phyloP scores from a whole-genome alignment of 306 rosid genomes.

The Quillaja saponaria region DNA sequence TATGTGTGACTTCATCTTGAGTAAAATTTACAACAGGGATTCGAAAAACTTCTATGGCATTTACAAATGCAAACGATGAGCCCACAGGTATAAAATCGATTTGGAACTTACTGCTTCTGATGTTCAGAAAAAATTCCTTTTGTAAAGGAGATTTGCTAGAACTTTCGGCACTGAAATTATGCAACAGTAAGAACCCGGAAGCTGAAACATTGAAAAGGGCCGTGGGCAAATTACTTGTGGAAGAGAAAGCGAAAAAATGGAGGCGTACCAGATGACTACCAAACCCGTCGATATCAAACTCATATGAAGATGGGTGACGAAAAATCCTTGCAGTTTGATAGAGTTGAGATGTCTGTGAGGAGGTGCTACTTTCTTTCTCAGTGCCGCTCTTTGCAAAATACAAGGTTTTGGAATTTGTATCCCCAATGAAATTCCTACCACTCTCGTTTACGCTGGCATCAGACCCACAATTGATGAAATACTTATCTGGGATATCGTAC shows the following conservation, averaged over 20 bases:
- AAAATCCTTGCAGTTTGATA: constrained; percentile 38
- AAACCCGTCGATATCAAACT: constrained; percentile 13
- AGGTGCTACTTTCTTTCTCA: background rate
- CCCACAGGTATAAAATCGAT: constrained; percentile 32
- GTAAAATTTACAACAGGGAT: constrained; percentile 26
- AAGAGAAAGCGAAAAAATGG: constrained; percentile 43
- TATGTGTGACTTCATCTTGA: background rate
- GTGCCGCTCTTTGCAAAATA: background rate
- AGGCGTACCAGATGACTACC: constrained; percentile 44
- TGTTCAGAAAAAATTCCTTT: constrained; percentile 36
- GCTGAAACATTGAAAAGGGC: constrained; percentile 43
- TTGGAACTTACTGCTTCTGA: background rate
- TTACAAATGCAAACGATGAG: constrained; percentile 50
- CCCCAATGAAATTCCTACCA: constrained; percentile 32
- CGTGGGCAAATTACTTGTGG: constrained; percentile 27
- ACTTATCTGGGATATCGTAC: constrained; percentile 28
- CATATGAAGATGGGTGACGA: constrained; percentile 24
- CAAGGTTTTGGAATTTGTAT: constrained; percentile 23
- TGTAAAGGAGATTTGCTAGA: constrained; percentile 10
- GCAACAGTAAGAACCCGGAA: constrained; percentile 34
- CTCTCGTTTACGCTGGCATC: background rate
- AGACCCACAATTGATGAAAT: constrained; percentile 46
- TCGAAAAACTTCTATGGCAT: constrained; percentile 55
- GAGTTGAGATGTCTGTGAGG: constrained; percentile 10
- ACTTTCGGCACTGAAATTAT: constrained; percentile 28